phyloP scores from a whole-genome alignment of 495 filamentous ascomycete genomes.

The Choiromyces venosus region DNA sequence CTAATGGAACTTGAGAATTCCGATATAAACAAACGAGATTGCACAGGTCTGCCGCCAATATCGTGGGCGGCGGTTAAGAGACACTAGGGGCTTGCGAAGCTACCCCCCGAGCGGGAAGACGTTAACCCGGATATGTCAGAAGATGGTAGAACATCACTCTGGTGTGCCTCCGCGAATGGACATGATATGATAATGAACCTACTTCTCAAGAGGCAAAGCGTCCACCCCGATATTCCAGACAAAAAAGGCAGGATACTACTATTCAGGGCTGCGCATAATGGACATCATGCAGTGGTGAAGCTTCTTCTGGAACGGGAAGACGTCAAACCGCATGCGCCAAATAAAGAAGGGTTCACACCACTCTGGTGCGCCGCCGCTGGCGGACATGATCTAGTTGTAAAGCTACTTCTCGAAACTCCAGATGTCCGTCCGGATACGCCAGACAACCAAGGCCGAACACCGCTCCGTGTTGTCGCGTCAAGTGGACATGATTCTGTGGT shows the following conservation, averaged over 20 bases:
- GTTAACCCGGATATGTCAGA: slow-evolving; percentile 25
- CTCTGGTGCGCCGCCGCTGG: too few species aligned
- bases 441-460: too few species aligned
- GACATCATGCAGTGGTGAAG: too few species aligned
- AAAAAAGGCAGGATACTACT: slow-evolving; percentile 31
- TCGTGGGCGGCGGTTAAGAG: slow-evolving; percentile 40
- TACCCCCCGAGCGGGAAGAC: slow-evolving; percentile 30
- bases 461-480: too few species aligned
- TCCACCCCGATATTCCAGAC: slow-evolving; percentile 13
- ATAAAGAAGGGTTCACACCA: too few species aligned
- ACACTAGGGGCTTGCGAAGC: slow-evolving; percentile 29
- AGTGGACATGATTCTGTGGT: too few species aligned
- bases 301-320: too few species aligned
- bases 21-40: background rate
- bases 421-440: background rate
- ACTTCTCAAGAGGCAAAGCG: background rate
- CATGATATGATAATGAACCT: too few species aligned
- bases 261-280: background rate
- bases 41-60: slow-evolving; percentile 18
- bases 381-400: background rate
- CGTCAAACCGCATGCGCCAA: too few species aligned
- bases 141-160: slow-evolving; percentile 43
- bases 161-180: slow-evolving; percentile 43
- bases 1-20: background rate
- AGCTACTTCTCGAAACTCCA: background rate